These are phyloP conservation scores for Rhodotorula sp. DNA, from an alignment of 1,284 basidiomycete genomes.

Conservation along the genomic window DNA sequence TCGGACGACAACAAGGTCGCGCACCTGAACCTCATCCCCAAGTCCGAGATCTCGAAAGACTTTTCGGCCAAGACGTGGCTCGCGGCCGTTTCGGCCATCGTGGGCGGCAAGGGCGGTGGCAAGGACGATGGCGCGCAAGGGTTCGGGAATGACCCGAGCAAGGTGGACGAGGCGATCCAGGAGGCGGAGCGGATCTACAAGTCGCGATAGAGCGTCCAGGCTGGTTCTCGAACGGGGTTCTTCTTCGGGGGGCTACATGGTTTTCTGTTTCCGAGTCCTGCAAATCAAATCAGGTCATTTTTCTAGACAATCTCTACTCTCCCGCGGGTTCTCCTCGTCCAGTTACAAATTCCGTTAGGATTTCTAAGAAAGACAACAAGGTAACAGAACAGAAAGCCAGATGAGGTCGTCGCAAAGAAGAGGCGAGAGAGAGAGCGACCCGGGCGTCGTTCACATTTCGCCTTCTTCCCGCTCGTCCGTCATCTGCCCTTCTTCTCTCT, in stretches of 20 bases:
- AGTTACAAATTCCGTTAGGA: too few relatives aligned
- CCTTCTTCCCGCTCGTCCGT: constrained; percentile 22
- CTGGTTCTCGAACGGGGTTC: not conserved
- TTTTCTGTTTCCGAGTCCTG: not conserved
- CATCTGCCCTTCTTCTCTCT: constrained; percentile 4
- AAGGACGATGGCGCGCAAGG: constrained; percentile 88
- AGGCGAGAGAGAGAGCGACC: too few relatives aligned
- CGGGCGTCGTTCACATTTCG: constrained; percentile 3
- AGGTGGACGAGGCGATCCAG: constrained; percentile 67
- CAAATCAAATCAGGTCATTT: too few relatives aligned
- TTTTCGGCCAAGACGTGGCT: constrained; percentile 83
- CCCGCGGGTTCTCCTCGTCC: too few relatives aligned
- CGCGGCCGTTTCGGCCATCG: constrained; percentile 65
- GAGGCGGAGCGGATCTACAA: constrained; percentile 26
- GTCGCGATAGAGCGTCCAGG: not conserved
- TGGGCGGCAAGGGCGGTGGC: constrained; percentile 93
- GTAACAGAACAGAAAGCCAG: too few relatives aligned
- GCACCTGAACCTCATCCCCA: constrained; percentile 83
- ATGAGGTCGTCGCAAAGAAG: too few relatives aligned
- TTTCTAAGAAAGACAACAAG: too few relatives aligned
- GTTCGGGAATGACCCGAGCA: constrained; percentile 66
- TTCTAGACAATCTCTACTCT: too few relatives aligned
- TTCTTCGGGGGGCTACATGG: not conserved
- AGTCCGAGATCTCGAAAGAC: constrained; percentile 59
- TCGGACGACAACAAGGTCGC: constrained; percentile 69